Evolutionary conservation across 352 stramenopile genomes (phyloP), one percentile per base, ranked within the genome.

Genomic region (Blastocystis sp.): DNA sequence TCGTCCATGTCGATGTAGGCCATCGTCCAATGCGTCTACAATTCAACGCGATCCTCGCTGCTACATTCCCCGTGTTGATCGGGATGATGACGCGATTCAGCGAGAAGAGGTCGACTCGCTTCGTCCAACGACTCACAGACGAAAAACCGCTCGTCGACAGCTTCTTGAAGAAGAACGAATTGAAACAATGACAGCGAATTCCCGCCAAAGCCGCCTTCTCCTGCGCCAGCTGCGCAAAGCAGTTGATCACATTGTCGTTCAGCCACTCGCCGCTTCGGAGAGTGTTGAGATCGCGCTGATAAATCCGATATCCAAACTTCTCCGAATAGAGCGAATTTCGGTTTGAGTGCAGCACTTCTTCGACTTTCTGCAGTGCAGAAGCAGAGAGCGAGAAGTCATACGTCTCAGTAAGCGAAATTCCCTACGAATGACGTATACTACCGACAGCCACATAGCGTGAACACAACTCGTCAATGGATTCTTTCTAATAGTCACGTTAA

Each of bases 91-190:
- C 88, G n/a, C 90, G 69, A 11, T 90, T 66, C 76, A 90, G 90
- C 1, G 15, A 59, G 59, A 92, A 92, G 6, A 92, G 69, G 73
- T 91, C 90, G 0, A 91, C 76, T 50, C 82, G 79, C 13, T 80
- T 59, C 8, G 77, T 90, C 91, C 91, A 92, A 18, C 90, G 70
- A 41, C 66, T 13, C 62, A 92, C 91, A 20, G 88, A 84, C n/a
- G 34, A 70, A 69, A 91, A 90, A 8, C 66, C 66, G 75, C 29
- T 84, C 80, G 90, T 70, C 45, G 45, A 68, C 29, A 92, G 75
- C 68, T 91, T 92, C 18, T 89, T 92, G 56, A 90, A 92, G 79
- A 92, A 92, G 79, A 91, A 90, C 20, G 82, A 90, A 15, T 73
- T 90, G 66, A 92, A 91, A 45, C 87, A 79, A 61, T 92, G 89